A percentile compares a stretch with the other conserved stretches of the same genome.
Conservation (phyloP, 108 stramenopile genomes). For the Nitzschia sp. region DNA sequence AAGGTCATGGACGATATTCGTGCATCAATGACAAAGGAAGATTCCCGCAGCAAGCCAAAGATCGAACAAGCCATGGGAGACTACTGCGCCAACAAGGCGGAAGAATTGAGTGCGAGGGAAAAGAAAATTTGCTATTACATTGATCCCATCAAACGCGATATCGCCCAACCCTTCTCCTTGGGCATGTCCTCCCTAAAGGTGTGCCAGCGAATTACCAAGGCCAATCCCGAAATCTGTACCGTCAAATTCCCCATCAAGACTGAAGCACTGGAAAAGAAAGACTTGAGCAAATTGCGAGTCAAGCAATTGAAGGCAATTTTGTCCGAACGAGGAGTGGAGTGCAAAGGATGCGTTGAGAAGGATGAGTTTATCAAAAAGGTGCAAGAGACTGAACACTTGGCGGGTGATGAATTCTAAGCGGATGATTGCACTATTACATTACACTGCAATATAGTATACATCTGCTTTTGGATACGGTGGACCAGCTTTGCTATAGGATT, state of each 20-base stretch:
- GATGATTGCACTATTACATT: neutral
- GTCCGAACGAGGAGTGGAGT: constrained; percentile 94
- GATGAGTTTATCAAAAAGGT: constrained; percentile 97
- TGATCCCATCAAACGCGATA: constrained; percentile 95
- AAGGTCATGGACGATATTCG: constrained; percentile 89
- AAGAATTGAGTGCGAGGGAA: constrained; percentile 62
- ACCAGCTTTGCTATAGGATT: too few species aligned
- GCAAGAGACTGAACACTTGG: constrained; percentile 90
- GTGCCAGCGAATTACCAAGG: constrained; percentile 84
- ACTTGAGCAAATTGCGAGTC: constrained; percentile 94
- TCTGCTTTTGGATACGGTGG: too few species aligned
- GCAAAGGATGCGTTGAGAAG: constrained; percentile 98
- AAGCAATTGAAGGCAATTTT: constrained; percentile 97
- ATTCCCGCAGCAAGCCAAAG: constrained; percentile 65
- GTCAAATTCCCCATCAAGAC: constrained; percentile 97
- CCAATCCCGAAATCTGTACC: constrained; percentile 86
- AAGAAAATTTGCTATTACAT: constrained; percentile 99
- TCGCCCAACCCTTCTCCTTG: constrained; percentile 92
- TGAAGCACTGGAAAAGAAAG: constrained; percentile 90
- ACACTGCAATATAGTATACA: neutral
- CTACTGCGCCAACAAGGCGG: constrained; percentile 64
- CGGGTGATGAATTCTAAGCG: constrained; percentile 60
- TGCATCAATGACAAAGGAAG: constrained; percentile 57
- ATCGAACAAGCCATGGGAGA: constrained; percentile 76
- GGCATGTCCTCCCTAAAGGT: constrained; percentile 93